These are phyloP conservation scores for Cercospora zeina DNA, from an alignment of 2,329 filamentous ascomycete genomes.

Conservation along the genomic window DNA sequence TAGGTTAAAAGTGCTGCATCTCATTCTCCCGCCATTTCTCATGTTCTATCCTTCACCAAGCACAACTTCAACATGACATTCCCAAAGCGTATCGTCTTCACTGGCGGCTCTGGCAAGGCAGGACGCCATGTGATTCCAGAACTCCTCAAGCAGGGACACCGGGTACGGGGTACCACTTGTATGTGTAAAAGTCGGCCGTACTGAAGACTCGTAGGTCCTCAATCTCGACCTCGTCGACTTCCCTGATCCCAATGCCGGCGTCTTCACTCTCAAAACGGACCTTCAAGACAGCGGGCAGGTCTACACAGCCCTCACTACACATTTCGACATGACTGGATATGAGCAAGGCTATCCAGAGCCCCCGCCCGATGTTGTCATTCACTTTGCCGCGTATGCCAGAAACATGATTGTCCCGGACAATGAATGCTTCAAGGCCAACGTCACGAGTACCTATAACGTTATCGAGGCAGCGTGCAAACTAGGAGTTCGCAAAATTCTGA, in stretches of 20 bases:
- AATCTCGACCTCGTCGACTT: constrained; percentile 57
- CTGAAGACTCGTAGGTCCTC: constrained; percentile 42
- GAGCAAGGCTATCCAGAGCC: constrained; percentile 46
- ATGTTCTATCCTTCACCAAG: background rate
- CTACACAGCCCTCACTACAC: constrained; percentile 58
- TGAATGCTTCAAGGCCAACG: constrained; percentile 59
- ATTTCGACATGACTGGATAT: constrained; percentile 57
- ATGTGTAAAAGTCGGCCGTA: background rate
- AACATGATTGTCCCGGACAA: constrained; percentile 64
- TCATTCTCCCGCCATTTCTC: background rate
- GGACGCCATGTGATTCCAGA: constrained; percentile 58
- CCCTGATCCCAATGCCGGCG: constrained; percentile 42
- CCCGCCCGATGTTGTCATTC: constrained; percentile 62
- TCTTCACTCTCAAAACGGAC: constrained; percentile 58
- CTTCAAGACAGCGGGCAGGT: constrained; percentile 58
- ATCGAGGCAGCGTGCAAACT: constrained; percentile 64
- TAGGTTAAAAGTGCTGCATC: background rate
- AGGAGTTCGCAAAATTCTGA: constrained; percentile 62
- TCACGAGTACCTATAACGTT: constrained; percentile 59
- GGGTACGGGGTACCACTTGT: constrained; percentile 31
- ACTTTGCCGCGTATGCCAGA: constrained; percentile 61
- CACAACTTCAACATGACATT: constrained; percentile 9
- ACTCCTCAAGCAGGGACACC: constrained; percentile 53
- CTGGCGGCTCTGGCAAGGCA: constrained; percentile 58
- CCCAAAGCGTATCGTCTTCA: constrained; percentile 52